A percentile compares a stretch with the other conserved stretches of the same genome.
Conservation (phyloP, 1,284 basidiomycete genomes). For the Cystobasidium pallidum region DNA sequence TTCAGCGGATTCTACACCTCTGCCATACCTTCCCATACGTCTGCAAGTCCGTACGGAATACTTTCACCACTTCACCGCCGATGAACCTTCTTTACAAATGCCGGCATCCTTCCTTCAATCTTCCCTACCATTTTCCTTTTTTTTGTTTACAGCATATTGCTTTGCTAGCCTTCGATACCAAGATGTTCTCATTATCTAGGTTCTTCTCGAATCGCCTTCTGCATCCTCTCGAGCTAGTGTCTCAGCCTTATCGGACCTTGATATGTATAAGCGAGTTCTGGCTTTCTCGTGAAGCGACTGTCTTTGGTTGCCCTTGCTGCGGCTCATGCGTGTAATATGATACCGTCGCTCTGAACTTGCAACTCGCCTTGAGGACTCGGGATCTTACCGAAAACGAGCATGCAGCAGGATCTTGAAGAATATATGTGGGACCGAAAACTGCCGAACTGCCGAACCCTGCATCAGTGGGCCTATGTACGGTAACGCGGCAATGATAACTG, state of each 20-base stretch:
- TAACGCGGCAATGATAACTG: too few relatives aligned
- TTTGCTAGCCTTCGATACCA: neutral
- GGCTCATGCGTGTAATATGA: slow-evolving; percentile 6
- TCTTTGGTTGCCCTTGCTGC: neutral
- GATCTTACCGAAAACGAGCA: too few relatives aligned
- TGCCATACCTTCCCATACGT: neutral
- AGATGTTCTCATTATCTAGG: slow-evolving; percentile 1
- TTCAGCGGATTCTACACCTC: neutral
- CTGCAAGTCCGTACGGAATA: neutral
- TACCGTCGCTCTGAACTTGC: neutral
- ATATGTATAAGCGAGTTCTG: neutral
- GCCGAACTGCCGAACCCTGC: too few relatives aligned
- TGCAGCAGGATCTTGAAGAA: too few relatives aligned
- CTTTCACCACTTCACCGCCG: neutral
- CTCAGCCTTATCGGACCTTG: neutral
- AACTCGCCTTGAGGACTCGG: too few relatives aligned
- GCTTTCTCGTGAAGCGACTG: neutral
- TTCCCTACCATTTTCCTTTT: neutral
- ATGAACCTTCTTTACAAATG: neutral
- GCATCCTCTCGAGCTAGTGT: neutral
- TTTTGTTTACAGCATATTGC: neutral
- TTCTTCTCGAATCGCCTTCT: neutral
- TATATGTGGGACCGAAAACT: too few relatives aligned
- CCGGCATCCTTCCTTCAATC: neutral
- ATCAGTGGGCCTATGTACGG: too few relatives aligned